Evolutionary conservation across 352 stramenopile genomes (phyloP).

Genomic region (Globisporangium paddicum): DNA sequence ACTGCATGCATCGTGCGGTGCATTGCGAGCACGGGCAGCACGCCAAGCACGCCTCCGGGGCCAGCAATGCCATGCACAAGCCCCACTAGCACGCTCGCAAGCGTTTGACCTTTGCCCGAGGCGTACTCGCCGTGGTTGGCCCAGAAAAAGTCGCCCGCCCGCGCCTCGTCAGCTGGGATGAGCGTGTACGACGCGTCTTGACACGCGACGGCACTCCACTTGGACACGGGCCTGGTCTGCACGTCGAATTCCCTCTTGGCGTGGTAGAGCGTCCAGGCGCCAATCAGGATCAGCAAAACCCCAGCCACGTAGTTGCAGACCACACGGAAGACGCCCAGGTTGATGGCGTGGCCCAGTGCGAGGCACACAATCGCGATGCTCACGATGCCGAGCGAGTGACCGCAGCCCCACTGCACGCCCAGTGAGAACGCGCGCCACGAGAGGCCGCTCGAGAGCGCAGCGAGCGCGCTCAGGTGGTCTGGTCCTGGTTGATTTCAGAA

Average conservation of each 20-base stretch:
- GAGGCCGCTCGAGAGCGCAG: constrained; percentile 72
- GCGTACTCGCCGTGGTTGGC: constrained; percentile 12
- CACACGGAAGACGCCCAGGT: constrained; percentile 22
- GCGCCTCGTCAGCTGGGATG: constrained; percentile 10
- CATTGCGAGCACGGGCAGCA: constrained; percentile 84
- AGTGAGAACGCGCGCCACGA: constrained; percentile 71
- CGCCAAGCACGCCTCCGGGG: constrained; percentile 65
- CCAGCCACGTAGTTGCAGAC: constrained; percentile 66
- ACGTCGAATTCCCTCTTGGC: constrained; percentile 28
- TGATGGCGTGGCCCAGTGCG: constrained; percentile 35
- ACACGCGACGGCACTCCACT: constrained; percentile 52
- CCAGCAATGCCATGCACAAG: constrained; percentile 88
- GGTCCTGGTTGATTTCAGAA: no score
- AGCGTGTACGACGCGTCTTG: constrained; percentile 51
- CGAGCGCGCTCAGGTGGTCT: constrained; percentile 86
- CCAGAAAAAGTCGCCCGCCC: constrained; percentile 7
- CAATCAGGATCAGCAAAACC: constrained; percentile 55
- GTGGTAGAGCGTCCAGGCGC: constrained; percentile 43
- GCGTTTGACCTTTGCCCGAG: constrained; percentile 16
- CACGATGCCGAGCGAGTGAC: constrained; percentile 86
- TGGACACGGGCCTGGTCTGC: constrained; percentile 24
- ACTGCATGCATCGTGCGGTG: constrained; percentile 37
- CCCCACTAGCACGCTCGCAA: constrained; percentile 48
- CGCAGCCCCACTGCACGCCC: constrained; percentile 84
- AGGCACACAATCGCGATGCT: constrained; percentile 47